Percentiles rank a stretch among this genome's conserved stretches.
Conservation (phyloP, 1,284 basidiomycete species). For the Sphagnurus paluster region DNA sequence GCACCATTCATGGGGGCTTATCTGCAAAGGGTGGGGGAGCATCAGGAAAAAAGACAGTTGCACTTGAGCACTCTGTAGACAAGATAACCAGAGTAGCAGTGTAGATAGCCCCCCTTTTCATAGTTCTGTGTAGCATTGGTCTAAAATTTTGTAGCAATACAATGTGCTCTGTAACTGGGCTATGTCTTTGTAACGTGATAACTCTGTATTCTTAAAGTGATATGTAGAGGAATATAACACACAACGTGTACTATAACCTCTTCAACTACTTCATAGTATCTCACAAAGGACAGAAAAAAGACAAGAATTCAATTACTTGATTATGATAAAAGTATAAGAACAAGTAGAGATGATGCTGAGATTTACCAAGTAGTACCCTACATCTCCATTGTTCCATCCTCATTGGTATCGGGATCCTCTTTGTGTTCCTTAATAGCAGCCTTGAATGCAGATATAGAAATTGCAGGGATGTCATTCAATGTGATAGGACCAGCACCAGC, state of each 20-base stretch:
- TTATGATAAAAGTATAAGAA: too few relatives aligned
- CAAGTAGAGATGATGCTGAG: not conserved
- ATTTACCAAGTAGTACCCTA: not conserved
- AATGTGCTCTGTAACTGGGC: not conserved
- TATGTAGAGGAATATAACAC: too few relatives aligned
- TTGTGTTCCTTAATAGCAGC: slow-evolving; percentile 20
- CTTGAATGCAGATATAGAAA: slow-evolving; percentile 8
- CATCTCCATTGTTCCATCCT: slow-evolving; percentile 6
- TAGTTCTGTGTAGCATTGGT: not conserved
- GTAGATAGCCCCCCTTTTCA: too few relatives aligned
- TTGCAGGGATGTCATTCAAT: slow-evolving; percentile 4
- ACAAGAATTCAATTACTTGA: not conserved
- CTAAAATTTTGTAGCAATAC: not conserved
- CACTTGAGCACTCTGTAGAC: not conserved
- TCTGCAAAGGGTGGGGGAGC: too few relatives aligned
- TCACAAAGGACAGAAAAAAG: not conserved
- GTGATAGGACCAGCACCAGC: slow-evolving; percentile 4
- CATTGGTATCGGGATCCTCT: slow-evolving; percentile 10
- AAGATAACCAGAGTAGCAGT: not conserved
- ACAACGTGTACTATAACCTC: too few relatives aligned
- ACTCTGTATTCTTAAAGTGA: too few relatives aligned
- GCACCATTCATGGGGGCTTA: too few relatives aligned
- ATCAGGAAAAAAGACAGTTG: not conserved
- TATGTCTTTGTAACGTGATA: not conserved
- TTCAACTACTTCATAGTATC: too few relatives aligned